Base-by-base conservation (phyloP, 208 protist species). In the Leishmania tropica region DNA sequence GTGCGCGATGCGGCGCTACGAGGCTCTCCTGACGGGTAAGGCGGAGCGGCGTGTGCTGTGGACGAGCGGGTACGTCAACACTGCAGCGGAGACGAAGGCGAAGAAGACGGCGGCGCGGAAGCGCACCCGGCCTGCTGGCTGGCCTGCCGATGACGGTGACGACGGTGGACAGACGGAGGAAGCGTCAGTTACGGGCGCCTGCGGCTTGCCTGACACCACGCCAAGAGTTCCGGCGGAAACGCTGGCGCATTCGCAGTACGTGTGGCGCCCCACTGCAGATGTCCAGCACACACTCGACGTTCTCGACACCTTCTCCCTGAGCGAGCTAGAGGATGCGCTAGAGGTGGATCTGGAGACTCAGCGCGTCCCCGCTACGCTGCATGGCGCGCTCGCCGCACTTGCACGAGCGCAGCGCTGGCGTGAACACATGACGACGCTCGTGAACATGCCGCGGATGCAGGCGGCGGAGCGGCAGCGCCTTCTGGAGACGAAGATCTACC, bases 381-480 rank as follows among this genome's bases (percentile, higher is more conserved):
- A 90, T 78, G 24, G 48, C 7, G 81, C 80, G 7, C 79, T 90
- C 19, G 79, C 76, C 24, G 53, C 54, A 5, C 79, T 90, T 10
- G 76, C 74, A 28, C 64, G 60, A 3, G 70, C 71, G 28, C 78
- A 81, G 84, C 84, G 83, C 53, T 82, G 79, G 81, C 81, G 81
- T 5, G 85, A 88, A 47, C 68, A 79, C 68, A 7, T 87, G 64
- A 87, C 80, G 19, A 19, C 11, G 28, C 28, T 82, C 45, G 15
- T 84, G 21, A 83, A 87, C 78, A 42, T 76, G 15, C 24, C 42
- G 1, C 19, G 40, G 21, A 79, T 56, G 37, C 31, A 24, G 15
- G 48, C 76, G 3, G 76, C 47, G 31, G 73, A 76, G 48, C 75
- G 84, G 42, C 80, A 77, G 76, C 67, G 77, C 7, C 54, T 81